Evolutionary conservation across 305 asterid genomes (phyloP).

Genomic region (Fraxinus sp.): DNA sequence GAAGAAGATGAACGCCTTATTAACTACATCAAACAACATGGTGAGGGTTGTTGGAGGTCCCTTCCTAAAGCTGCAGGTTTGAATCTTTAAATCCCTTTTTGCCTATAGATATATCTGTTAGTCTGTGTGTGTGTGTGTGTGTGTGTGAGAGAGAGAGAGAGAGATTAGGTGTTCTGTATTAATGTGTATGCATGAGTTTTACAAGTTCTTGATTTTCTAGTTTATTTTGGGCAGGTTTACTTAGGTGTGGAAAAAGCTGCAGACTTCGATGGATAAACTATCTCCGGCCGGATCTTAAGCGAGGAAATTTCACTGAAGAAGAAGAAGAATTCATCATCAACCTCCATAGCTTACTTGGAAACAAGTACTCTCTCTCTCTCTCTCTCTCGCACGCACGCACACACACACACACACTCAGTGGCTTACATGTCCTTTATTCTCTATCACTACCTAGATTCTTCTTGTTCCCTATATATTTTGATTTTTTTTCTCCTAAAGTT

Average conservation of each 20-base stretch:
- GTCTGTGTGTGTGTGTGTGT: not conserved
- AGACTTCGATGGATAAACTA: slow-evolving; percentile 51
- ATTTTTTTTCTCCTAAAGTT: not conserved
- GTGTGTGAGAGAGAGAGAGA: not conserved
- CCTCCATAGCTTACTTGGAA: slow-evolving; percentile 40
- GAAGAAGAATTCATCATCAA: slow-evolving; percentile 42
- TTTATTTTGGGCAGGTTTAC: slow-evolving; percentile 28
- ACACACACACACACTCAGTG: no score
- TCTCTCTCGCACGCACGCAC: no score
- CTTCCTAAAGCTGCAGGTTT: slow-evolving; percentile 49
- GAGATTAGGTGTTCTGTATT: not conserved
- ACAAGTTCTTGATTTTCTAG: not conserved
- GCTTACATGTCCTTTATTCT: no score
- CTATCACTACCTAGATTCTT: slow-evolving; percentile 7
- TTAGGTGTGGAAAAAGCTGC: slow-evolving; percentile 53
- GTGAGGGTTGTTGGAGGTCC: slow-evolving; percentile 53
- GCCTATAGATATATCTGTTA: not conserved
- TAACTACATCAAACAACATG: slow-evolving; percentile 35
- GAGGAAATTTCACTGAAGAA: slow-evolving; percentile 39
- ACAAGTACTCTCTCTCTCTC: slow-evolving; percentile 27
- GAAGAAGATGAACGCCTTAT: slow-evolving; percentile 44
- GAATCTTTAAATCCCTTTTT: not conserved
- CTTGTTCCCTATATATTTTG: not conserved
- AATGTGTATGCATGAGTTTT: not conserved
- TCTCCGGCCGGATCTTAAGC: slow-evolving; percentile 43